Conservation (phyloP, 352 stramenopile species). For the Globisporangium nodosum region DNA sequence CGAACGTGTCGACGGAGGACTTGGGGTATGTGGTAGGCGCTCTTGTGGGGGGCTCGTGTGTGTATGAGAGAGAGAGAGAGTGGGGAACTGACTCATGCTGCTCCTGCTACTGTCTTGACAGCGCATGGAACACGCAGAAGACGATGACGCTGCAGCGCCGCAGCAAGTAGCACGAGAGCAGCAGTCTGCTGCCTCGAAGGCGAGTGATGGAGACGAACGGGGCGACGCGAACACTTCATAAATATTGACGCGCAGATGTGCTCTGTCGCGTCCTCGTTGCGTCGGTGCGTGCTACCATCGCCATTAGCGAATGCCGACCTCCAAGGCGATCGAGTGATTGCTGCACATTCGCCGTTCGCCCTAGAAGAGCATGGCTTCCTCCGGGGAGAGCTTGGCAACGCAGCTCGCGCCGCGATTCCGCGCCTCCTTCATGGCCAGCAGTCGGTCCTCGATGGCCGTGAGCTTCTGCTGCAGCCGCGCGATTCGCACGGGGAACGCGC, state of each 20-base stretch:
- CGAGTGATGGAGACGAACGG: not conserved
- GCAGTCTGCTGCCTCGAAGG: not conserved
- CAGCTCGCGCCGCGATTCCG: constrained; percentile 23
- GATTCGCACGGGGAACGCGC: constrained; percentile 58
- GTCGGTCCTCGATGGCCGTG: constrained; percentile 54
- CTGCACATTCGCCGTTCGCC: no score
- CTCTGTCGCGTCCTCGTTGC: no score
- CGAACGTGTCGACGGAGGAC: constrained; percentile 72
- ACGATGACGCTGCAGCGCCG: constrained; percentile 43
- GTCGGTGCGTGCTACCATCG: not conserved
- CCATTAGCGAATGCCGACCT: no score
- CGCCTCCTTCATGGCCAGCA: constrained; percentile 57
- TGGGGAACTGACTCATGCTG: not conserved
- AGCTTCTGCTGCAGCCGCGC: constrained; percentile 66
- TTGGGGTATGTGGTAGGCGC: constrained; percentile 25
- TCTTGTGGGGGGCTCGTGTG: not conserved
- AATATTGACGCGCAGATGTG: not conserved
- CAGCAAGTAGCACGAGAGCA: constrained; percentile 18
- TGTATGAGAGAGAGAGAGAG: not conserved
- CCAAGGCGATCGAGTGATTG: no score
- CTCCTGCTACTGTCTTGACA: constrained; percentile 6
- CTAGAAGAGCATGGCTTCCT: constrained; percentile 1
- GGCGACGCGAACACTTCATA: not conserved
- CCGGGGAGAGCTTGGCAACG: constrained; percentile 24
- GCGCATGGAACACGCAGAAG: constrained; percentile 64